A percentile compares a stretch with the other conserved stretches of the same genome.
Evolutionary conservation across 2,329 filamentous ascomycete genomes (phyloP).

Genomic region (Cercospora berteroae): DNA sequence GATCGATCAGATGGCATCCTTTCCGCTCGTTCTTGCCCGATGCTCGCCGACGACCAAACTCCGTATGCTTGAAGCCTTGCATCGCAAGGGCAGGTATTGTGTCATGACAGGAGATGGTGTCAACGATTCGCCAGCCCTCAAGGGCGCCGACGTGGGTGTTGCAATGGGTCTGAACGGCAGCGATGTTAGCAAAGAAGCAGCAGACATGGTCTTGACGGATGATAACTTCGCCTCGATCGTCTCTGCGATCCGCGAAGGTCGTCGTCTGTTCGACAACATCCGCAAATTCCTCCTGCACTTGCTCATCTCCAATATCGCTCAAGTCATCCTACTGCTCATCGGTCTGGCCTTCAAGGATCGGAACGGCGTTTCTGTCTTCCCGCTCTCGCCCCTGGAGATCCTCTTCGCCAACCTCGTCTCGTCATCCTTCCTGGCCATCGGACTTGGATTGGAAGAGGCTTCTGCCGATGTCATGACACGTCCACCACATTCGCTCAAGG

Average conservation of each 20-base stretch:
- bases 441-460: slow-evolving; percentile 48
- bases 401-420: slow-evolving; percentile 51
- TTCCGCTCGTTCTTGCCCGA: slow-evolving; percentile 48
- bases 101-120: slow-evolving; percentile 50
- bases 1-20: slow-evolving; percentile 42
- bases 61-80: slow-evolving; percentile 49
- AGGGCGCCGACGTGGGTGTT: slow-evolving; percentile 48
- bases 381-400: slow-evolving; percentile 48
- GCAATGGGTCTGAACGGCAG: slow-evolving; percentile 47
- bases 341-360: slow-evolving; percentile 49
- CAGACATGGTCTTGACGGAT: slow-evolving; percentile 47
- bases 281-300: slow-evolving; percentile 51
- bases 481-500: slow-evolving; percentile 44
- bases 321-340: slow-evolving; percentile 49
- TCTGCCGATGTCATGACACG: slow-evolving; percentile 49
- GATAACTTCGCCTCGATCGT: slow-evolving; percentile 49
- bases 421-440: slow-evolving; percentile 49
- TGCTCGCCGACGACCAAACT: slow-evolving; percentile 50
- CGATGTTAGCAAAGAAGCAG: slow-evolving; percentile 47
- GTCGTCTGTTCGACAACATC: slow-evolving; percentile 49
- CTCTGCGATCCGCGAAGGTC: slow-evolving; percentile 47
- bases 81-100: slow-evolving; percentile 42
- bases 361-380: slow-evolving; percentile 46
- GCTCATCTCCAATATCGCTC: slow-evolving; percentile 50
- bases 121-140: slow-evolving; percentile 48